Base-by-base conservation (phyloP, 495 filamentous ascomycete species). In the Apodospora peruviana region DNA sequence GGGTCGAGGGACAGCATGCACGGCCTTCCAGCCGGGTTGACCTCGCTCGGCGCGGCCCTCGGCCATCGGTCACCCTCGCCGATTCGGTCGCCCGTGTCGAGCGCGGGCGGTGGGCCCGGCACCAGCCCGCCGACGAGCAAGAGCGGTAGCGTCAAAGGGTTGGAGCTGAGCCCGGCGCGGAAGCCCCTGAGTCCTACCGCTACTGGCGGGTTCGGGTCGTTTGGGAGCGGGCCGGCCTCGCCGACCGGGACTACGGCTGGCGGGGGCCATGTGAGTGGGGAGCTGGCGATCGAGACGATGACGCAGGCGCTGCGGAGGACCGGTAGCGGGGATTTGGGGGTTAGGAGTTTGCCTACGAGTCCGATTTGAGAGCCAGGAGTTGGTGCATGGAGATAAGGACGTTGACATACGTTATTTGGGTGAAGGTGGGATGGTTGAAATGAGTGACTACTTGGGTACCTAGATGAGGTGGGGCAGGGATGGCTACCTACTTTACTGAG, bases 231-330 rank as follows among this genome's bases (percentile, higher is more conserved):
- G 45, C 12, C 48, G 22, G 35, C 35, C 22, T 40, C 50, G 45
- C 53, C 55, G 5, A 58, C 60, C 27, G 64, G 65, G 23, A 61
- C 62, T 8, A 57, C 65, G 11, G n/a, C n/a, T n/a, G n/a, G n/a
- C n/a, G n/a, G n/a, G n/a, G n/a, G n/a, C n/a, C n/a, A n/a, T n/a
- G 63, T 61, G 17, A 77, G 73, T 22, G 85, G 87, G 0, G 90
- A 94, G 53, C 66, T 95, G 32, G 84, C 80, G 22, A 83, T 96
- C 48, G 88, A 96, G 71, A 95, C 90, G 8, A 93, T 96, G 90
- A 76, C 82, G 41, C 88, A 95, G 68, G 88, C 90, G 18, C 72
- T 91, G 64, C 71, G 84, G 64, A 82, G 86, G 67, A 93, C 88
- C 3, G 86, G 81, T 9, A 91, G 86, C 67, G 85, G 86, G 17